Evolutionary conservation across 441 rosid genomes (phyloP).

Genomic region (Euphorbia celastroides): DNA sequence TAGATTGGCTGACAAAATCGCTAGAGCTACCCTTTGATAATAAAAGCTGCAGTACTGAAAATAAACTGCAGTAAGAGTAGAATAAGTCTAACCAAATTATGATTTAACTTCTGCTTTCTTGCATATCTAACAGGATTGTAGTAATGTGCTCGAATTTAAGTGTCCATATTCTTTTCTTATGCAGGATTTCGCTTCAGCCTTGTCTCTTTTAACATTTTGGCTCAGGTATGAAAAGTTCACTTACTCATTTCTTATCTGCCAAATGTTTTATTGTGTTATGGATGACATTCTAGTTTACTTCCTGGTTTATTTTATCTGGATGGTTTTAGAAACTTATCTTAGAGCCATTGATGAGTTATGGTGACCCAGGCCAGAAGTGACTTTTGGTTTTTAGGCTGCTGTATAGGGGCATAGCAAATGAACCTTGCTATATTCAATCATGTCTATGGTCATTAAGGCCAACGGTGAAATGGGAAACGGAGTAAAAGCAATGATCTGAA

Average conservation of each 20-base stretch:
- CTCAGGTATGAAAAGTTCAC: conserved; percentile 56
- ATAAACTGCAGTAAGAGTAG: too few relatives aligned
- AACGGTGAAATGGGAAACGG: neutral
- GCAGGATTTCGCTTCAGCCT: conserved; percentile 71
- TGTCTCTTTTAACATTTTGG: conserved; percentile 83
- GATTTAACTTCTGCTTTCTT: too few relatives aligned
- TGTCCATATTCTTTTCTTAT: conserved; percentile 12
- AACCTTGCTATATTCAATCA: neutral
- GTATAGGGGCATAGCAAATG: neutral
- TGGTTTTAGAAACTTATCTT: neutral
- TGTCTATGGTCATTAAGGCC: neutral
- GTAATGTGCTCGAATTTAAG: neutral
- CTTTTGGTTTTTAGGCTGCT: neutral
- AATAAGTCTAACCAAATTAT: too few relatives aligned
- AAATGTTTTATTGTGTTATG: neutral
- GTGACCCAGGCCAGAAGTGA: neutral
- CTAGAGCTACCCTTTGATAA: too few relatives aligned
- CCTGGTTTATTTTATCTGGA: neutral
- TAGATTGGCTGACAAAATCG: too few relatives aligned
- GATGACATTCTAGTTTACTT: neutral
- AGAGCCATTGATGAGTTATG: neutral
- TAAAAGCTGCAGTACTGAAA: too few relatives aligned
- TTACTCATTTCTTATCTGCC: neutral
- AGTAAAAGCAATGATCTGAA: neutral
- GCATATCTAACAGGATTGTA: too few relatives aligned